These are phyloP conservation scores for Harringtonia lauricola DNA, from an alignment of 2,329 filamentous ascomycete species.

Conservation along the genomic window DNA sequence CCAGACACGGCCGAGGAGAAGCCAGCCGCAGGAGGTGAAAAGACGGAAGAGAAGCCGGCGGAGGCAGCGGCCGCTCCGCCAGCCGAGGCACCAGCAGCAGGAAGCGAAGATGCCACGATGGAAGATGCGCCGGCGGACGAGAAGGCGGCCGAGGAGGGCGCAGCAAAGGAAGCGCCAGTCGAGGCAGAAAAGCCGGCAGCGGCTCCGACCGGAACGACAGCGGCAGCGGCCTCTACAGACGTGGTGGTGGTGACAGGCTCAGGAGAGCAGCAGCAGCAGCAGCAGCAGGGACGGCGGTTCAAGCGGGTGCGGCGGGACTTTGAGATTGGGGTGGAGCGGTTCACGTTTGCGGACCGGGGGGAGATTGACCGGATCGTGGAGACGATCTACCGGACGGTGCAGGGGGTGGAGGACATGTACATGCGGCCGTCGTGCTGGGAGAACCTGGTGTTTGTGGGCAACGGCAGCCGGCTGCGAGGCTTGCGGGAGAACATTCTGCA, in stretches of 20 bases:
- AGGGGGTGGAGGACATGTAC: constrained; percentile 71
- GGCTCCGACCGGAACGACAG: constrained; percentile 2
- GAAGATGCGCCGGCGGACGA: constrained; percentile 3
- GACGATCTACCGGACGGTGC: constrained; percentile 72
- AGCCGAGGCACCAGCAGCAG: not conserved
- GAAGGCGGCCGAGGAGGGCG: not conserved
- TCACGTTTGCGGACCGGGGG: constrained; percentile 53
- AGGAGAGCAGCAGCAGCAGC: too few relatives aligned
- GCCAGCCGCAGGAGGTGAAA: not conserved
- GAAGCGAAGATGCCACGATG: constrained; percentile 5
- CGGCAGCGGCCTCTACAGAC: constrained; percentile 1
- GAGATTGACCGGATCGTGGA: constrained; percentile 77
- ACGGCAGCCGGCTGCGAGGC: constrained; percentile 61
- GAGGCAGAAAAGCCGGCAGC: constrained; percentile 2
- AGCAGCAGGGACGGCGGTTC: constrained; percentile 12
- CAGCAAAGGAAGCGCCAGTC: not conserved
- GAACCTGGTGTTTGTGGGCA: constrained; percentile 81
- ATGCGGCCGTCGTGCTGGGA: constrained; percentile 88
- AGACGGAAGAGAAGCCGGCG: constrained; percentile 2
- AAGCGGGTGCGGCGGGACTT: constrained; percentile 48
- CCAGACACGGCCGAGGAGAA: not conserved
- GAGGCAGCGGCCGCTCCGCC: constrained; percentile 3
- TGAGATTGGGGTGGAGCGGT: constrained; percentile 68
- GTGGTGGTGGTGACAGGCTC: constrained; percentile 5
- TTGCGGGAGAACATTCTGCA: constrained; percentile 83